A percentile compares a stretch with the other conserved stretches of the same genome.
These are phyloP conservation scores for Nigrospora sphaerica DNA, from an alignment of 2,329 filamentous ascomycete genomes.

Conservation along the genomic window DNA sequence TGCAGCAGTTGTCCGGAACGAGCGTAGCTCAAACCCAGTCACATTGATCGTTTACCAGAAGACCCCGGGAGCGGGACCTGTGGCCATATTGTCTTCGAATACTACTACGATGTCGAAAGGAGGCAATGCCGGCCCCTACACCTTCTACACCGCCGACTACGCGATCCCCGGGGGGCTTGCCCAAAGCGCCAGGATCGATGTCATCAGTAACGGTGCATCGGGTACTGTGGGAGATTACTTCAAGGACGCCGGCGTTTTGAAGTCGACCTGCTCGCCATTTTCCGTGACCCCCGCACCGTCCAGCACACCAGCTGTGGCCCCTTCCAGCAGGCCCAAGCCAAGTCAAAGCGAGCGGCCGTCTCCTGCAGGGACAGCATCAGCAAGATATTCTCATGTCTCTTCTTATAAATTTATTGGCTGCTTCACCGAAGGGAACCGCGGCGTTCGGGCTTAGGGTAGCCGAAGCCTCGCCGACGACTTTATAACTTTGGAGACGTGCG, in stretches of 20 bases:
- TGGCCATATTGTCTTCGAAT: slow-evolving; percentile 30
- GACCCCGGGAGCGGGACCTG: slow-evolving; percentile 27
- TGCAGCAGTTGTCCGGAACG: slow-evolving; percentile 39
- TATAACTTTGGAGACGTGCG: slow-evolving; percentile 43
- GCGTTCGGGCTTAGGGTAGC: slow-evolving; percentile 33
- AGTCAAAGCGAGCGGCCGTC: too few species aligned
- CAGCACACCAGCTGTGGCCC: slow-evolving; percentile 1
- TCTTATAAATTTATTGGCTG: slow-evolving; percentile 39
- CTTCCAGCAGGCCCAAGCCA: neutral
- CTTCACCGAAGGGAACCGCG: slow-evolving; percentile 35
- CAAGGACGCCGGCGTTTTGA: slow-evolving; percentile 37
- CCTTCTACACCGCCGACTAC: slow-evolving; percentile 35
- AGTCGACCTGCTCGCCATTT: slow-evolving; percentile 29
- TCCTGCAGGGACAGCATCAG: too few species aligned
- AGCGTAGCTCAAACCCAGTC: slow-evolving; percentile 32
- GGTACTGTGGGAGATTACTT: slow-evolving; percentile 36
- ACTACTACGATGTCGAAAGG: slow-evolving; percentile 33
- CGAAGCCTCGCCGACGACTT: slow-evolving; percentile 34
- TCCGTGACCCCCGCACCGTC: slow-evolving; percentile 11
- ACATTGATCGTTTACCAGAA: slow-evolving; percentile 37
- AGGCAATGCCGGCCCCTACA: slow-evolving; percentile 39
- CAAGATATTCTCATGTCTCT: slow-evolving; percentile 21
- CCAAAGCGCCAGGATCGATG: slow-evolving; percentile 37
- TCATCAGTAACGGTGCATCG: slow-evolving; percentile 29
- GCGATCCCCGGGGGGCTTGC: slow-evolving; percentile 36